Evolutionary conservation across 495 filamentous ascomycete genomes (phyloP), one percentile per base, ranked within the genome.

Genomic region (Aspergillus biplanus): DNA sequence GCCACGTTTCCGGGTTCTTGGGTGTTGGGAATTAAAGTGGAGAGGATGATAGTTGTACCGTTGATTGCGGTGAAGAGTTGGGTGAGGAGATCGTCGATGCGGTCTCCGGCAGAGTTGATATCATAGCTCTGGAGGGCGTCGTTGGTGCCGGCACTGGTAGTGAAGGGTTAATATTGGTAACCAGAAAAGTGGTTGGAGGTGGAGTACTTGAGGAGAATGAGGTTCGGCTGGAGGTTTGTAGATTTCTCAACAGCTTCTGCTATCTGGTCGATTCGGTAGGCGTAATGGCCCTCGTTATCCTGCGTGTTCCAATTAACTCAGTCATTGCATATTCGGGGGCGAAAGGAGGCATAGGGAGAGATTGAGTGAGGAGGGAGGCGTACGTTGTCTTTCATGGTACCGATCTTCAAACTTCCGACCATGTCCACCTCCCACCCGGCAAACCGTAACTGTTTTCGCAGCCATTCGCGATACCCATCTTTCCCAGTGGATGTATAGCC

Each of bases 401-500:
- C 83, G 63, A 71, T 68, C 9, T 67, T 66, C 47, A 69, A 54
- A 35, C 73, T 78, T 11, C 84, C 83, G 15, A 86, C 75, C 76
- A 85, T 83, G 67, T 85, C 78, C 12, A 85, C 81, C 27, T 71
- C 63, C 73, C 73, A 76, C 4, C 75, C 77, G 3, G 63, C 59
- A 53, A 66, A 74, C 15, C 75, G 71, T 32, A 81, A 66, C 56
- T 77, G 71, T 37, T 73, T 63, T 7, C 81, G 72, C 1, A 83
- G 70, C 52, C 60, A 53, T 52, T 78, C 68, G 69, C 86, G 82
- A 67, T 84, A 88, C 16, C 85, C 84, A 69, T 85, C 81, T 18
- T 79, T 76, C 56, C 83, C 81, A 2, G 70, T 76, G 1, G 81
- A 84, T 33, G 69, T 69, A 49, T 79, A 81, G 27, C 86, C 86